These are phyloP conservation scores for Lactarius pseudohatsudake DNA, from an alignment of 768 basidiomycete species.

Conservation along the genomic window DNA sequence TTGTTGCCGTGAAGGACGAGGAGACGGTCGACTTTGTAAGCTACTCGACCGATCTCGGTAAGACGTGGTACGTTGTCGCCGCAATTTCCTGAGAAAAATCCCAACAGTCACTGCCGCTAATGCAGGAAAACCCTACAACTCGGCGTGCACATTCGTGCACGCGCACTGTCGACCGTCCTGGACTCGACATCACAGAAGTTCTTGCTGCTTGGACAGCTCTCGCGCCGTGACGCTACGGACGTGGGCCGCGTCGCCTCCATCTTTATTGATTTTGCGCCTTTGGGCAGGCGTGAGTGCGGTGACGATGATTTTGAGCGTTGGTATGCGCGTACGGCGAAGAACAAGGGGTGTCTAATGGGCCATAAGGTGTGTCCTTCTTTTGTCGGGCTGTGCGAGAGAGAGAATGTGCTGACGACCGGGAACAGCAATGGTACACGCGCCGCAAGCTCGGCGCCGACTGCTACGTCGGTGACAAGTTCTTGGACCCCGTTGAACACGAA, in stretches of 20 bases:
- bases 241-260: conserved; percentile 68
- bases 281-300: conserved; percentile 66
- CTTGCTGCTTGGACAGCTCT: conserved; percentile 77
- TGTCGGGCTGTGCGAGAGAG: background rate
- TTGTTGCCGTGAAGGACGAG: conserved; percentile 86
- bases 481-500: conserved; percentile 80
- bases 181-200: conserved; percentile 98
- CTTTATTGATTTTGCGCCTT: conserved; percentile 78
- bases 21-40: conserved; percentile 61
- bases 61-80: conserved; percentile 62
- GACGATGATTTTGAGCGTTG: conserved; percentile 80
- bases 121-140: conserved; percentile 69
- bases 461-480: conserved; percentile 87
- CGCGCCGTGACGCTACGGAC: conserved; percentile 54
- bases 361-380: conserved; percentile 59
- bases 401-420: background rate
- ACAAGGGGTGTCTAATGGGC: conserved; percentile 87
- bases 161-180: conserved; percentile 82
- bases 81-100: background rate
- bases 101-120: background rate
- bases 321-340: conserved; percentile 70
- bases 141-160: conserved; percentile 67
- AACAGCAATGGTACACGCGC: conserved; percentile 90
- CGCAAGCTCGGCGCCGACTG: conserved; percentile 83
- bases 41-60: conserved; percentile 83